Evolutionary conservation across 2,329 filamentous ascomycete species (phyloP), one percentile per base, ranked within the genome.

Genomic region (Aspergillus sp.): DNA sequence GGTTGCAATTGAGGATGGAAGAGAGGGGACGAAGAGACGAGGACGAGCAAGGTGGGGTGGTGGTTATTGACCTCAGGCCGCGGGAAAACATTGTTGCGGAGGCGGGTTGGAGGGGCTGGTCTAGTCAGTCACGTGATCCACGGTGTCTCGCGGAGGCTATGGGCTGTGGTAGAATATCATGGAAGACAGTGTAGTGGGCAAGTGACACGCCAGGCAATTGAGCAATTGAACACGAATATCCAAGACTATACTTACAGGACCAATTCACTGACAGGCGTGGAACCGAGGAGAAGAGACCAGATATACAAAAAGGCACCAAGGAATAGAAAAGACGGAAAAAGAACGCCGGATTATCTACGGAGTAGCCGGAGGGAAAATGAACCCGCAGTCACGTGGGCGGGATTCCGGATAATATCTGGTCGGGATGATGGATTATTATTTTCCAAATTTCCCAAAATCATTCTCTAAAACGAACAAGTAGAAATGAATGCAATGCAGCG

Each of bases 11-110:
- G 62, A 60, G 55, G 54, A 63, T 56, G 52, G 63, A 61, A 54
- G 56, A 61, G 55, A 56, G 61, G 55, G 61, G 54, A 63, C 64
- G 63, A 56, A 57, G 62, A 62, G 61, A 64, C 60, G 65, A 68
- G 60, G 62, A 57, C 52, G 60, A 63, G 62, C 63, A 69, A 69
- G 67, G 72, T 70, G 72, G 70, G 71, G 73, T 63, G 71, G 73
- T 63, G 60, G 60, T 64, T 56, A 55, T 58, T 60, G 64, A 63
- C 60, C 59, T 68, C 56, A 69, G 60, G 59, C 55, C 58, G 55
- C 66, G 66, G 65, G 63, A 65, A 62, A 69, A 69, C 66, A 69
- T 69, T 66, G 57, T 67, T 62, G 58, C 58, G 56, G 15, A 7
- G 33, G 33, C 13, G 10, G 17, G 17, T 12, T 30, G 19, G 37